phyloP scores from a whole-genome alignment of 225 moss, liverwort and hornwort species.

The Pseudoscleropodium purum region DNA sequence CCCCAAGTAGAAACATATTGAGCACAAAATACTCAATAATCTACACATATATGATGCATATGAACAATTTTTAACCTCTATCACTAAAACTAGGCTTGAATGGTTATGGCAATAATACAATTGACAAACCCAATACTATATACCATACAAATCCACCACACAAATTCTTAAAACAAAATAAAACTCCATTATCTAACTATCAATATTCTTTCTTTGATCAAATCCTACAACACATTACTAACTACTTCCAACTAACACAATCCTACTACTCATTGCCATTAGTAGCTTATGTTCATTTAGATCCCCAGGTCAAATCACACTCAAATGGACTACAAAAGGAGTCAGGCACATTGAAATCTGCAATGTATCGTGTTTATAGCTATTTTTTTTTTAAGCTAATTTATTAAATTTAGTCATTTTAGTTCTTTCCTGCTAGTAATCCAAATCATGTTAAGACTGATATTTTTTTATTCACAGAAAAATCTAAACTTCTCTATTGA shows the following conservation, averaged over 20 bases:
- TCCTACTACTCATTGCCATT: neutral
- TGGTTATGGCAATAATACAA: neutral
- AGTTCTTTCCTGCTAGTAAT: too few species aligned
- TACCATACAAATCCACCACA: neutral
- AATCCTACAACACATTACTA: neutral
- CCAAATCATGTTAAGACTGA: too few species aligned
- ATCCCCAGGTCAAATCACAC: too few species aligned
- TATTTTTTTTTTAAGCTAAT: too few species aligned
- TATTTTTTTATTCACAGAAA: too few species aligned
- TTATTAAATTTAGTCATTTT: too few species aligned
- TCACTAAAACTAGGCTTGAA: neutral
- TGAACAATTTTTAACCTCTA: fast-evolving
- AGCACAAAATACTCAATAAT: neutral
- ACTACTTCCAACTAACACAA: neutral
- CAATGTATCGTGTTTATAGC: too few species aligned
- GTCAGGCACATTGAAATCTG: too few species aligned
- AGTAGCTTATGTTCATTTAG: neutral
- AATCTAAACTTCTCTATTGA: too few species aligned
- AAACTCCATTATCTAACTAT: neutral
- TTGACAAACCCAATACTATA: neutral
- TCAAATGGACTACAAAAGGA: too few species aligned
- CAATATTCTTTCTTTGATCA: fast-evolving
- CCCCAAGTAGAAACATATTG: fast-evolving
- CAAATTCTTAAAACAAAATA: neutral
- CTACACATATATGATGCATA: neutral